Evolutionary conservation across 164 flowering plant species (phyloP), one percentile per base, ranked within the genome.

Genomic region (Magnolia kwangsiensis): DNA sequence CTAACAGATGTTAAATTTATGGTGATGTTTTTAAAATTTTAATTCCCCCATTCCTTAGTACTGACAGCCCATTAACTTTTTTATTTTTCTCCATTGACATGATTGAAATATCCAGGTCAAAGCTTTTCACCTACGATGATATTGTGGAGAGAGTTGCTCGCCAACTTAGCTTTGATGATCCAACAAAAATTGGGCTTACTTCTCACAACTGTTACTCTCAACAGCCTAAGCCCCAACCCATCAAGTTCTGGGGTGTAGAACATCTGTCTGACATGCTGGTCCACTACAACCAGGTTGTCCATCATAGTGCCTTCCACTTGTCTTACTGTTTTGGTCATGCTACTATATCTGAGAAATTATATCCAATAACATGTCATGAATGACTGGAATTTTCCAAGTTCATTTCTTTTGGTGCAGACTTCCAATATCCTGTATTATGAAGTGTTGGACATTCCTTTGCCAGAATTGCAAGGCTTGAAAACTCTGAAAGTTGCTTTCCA

Each of bases 191-290:
- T 50, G 83, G 99, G 84, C 90, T 96, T 37, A 96, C 83, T 91
- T n/a, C n/a, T n/a, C n/a, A n/a, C n/a, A n/a, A n/a, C n/a, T n/a
- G n/a, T n/a, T n/a, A n/a, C n/a, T n/a, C 95, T 75, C 97, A 94
- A 85, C 97, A 93, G 78, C 99, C 99, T 55, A 96, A 92, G 82
- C 97, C 99, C 59, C 90, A 89, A 72, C 95, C 97, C 1, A 91
- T 96, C 51, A 96, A 92, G 80, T 94, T 89, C 77, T 83, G 97
- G 45, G 98, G 97, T 49, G 89, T 90, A 10, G 97, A 96, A 21
- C 94, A 82, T 84, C 82, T 96, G 78, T 82, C 95, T 59, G 99
- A 96, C 75, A 94, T 96, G 98, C 81, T 96, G 67, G 89, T 88
- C 51, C 95, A 94, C 81, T 91, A 94, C 84, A 92, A 93, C 84